Evolutionary conservation across 139 green algal species (phyloP).

Genomic region (Protoeuglena noctilucae): DNA sequence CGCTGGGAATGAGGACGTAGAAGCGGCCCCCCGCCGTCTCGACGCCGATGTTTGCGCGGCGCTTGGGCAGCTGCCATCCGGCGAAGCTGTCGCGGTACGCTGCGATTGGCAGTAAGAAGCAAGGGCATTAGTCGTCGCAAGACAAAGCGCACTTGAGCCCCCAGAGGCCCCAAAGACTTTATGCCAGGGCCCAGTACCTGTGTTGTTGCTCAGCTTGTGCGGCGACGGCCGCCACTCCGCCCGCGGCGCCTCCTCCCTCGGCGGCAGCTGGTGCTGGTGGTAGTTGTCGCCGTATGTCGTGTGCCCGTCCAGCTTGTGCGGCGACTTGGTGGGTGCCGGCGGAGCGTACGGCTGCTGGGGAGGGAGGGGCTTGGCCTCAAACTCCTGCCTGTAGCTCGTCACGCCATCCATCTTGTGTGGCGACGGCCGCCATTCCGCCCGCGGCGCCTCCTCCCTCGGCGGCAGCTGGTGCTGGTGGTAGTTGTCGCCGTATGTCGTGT

Average conservation of each 20-base stretch:
- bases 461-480: no score
- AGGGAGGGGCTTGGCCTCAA: background rate
- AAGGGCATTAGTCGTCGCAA: no score
- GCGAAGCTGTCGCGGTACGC: background rate
- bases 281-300: background rate
- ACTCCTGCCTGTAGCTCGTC: background rate
- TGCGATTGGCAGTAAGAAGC: no score
- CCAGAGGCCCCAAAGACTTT: no score
- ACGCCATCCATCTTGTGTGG: background rate
- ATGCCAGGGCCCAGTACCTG: no score
- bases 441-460: background rate
- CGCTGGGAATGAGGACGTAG: background rate
- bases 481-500: background rate
- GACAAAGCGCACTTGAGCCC: no score
- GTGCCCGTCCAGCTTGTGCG: background rate
- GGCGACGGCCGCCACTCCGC: background rate
- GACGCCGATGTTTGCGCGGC: background rate
- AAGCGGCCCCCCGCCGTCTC: background rate
- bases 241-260: background rate
- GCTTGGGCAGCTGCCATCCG: background rate
- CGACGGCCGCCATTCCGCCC: background rate
- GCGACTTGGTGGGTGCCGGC: background rate
- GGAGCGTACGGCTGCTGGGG: background rate
- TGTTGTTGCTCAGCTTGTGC: background rate
- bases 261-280: background rate